These are phyloP conservation scores for Termitomyces sp. DNA, from an alignment of 768 basidiomycete genomes.

Conservation along the genomic window DNA sequence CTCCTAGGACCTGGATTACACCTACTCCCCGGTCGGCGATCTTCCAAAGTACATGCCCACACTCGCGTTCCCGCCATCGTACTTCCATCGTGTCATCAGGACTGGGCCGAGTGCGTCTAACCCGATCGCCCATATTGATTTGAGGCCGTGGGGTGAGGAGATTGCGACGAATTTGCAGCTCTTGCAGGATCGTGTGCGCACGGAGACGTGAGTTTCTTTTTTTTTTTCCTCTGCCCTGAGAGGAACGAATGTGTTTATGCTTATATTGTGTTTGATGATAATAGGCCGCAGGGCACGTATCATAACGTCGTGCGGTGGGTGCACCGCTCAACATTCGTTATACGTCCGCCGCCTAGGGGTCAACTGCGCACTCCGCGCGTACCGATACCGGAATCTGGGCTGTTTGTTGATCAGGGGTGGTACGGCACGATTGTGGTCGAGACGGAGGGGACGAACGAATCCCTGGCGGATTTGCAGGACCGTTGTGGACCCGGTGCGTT, in stretches of 20 bases:
- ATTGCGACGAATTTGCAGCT: constrained; percentile 70
- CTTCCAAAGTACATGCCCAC: constrained; percentile 77
- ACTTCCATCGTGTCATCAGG: constrained; percentile 83
- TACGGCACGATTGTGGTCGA: constrained; percentile 80
- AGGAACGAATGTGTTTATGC: too few relatives aligned
- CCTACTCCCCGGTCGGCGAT: constrained; percentile 71
- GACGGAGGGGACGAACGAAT: constrained; percentile 84
- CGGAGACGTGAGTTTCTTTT: constrained; percentile 63
- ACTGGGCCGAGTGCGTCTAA: constrained; percentile 48
- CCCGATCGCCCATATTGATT: constrained; percentile 66
- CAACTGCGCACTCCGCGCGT: constrained; percentile 27
- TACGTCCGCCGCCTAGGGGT: constrained; percentile 42
- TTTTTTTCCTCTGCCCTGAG: background rate
- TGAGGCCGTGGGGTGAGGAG: constrained; percentile 76
- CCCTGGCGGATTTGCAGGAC: constrained; percentile 69
- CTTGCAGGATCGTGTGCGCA: constrained; percentile 69
- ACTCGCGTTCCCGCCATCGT: constrained; percentile 80
- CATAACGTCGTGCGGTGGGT: constrained; percentile 87
- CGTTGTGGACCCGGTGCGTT: constrained; percentile 67
- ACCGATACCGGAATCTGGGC: constrained; percentile 50
- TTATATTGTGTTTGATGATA: constrained; percentile 19
- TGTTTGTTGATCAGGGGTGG: constrained; percentile 75
- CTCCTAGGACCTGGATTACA: constrained; percentile 76
- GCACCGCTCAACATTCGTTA: constrained; percentile 70
- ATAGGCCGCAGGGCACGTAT: constrained; percentile 70